Conservation (phyloP, 805 yeast species). For the Candida pseudofarinosa region DNA sequence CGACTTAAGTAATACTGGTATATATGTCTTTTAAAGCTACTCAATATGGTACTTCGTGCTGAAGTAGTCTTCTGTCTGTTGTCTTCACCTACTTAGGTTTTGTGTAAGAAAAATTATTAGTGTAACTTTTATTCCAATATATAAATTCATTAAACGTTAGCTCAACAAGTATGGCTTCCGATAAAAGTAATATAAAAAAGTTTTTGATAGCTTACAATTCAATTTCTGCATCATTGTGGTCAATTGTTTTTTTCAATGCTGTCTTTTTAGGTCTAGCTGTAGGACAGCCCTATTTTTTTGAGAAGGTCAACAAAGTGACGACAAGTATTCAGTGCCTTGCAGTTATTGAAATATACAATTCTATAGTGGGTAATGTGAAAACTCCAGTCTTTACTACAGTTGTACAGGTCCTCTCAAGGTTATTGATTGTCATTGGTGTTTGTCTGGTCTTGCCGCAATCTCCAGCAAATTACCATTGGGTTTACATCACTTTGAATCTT, state of each 20-base stretch:
- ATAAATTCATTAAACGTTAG: too few species aligned
- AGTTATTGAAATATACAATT: constrained; percentile 72
- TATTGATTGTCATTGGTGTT: constrained; percentile 79
- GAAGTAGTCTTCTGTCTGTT: too few species aligned
- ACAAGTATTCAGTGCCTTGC: constrained; percentile 77
- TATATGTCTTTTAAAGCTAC: too few species aligned
- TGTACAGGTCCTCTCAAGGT: constrained; percentile 83
- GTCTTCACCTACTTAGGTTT: too few species aligned
- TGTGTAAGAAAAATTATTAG: too few species aligned
- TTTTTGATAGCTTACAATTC: constrained; percentile 42
- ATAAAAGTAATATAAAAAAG: constrained; percentile 17
- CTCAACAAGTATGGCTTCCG: constrained; percentile 1
- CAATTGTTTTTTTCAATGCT: constrained; percentile 37
- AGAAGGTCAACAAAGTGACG: constrained; percentile 53
- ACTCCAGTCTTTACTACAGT: constrained; percentile 81
- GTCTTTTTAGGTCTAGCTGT: constrained; percentile 26
- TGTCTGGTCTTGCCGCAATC: constrained; percentile 70
- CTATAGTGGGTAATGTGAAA: constrained; percentile 74
- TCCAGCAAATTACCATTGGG: constrained; percentile 56
- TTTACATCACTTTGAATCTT: constrained; percentile 61
- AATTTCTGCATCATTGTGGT: constrained; percentile 40
- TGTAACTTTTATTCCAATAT: too few species aligned
- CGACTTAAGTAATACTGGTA: too few species aligned
- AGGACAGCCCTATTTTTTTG: constrained; percentile 68
- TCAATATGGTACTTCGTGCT: too few species aligned